These are phyloP conservation scores for Canavalia ensiformis DNA, from an alignment of 306 rosid genomes.

Conservation along the genomic window DNA sequence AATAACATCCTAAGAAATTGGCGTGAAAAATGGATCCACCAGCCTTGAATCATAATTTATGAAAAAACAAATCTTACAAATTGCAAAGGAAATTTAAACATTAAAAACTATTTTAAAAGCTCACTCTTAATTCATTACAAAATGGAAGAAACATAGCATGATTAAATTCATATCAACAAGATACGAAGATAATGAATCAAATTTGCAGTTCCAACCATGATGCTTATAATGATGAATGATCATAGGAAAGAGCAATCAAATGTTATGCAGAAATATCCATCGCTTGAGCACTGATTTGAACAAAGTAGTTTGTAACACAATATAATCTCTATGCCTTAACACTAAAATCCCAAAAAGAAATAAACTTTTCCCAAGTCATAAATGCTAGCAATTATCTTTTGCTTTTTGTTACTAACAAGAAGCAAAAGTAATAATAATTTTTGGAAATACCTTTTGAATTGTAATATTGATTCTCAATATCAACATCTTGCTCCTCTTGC, in stretches of 20 bases:
- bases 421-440: conserved; percentile 8
- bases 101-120: background rate
- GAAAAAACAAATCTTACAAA: conserved; percentile 29
- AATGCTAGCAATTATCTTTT: conserved; percentile 13
- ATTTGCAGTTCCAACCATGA: background rate
- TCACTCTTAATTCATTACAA: conserved; percentile 28
- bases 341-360: conserved; percentile 24
- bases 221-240: conserved; percentile 26
- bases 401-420: conserved; percentile 13
- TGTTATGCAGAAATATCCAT: background rate
- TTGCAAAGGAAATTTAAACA: conserved; percentile 12
- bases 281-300: conserved; percentile 32
- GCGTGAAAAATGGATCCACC: conserved; percentile 28
- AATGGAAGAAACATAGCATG: conserved; percentile 35
- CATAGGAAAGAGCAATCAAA: too few relatives aligned
- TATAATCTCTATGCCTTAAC: background rate
- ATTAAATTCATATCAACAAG: conserved; percentile 28
- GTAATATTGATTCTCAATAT: conserved; percentile 98
- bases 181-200: background rate
- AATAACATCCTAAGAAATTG: conserved; percentile 11
- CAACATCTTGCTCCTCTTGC: conserved; percentile 98
- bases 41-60: conserved; percentile 26
- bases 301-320: conserved; percentile 25
- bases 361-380: conserved; percentile 19
- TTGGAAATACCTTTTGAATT: conserved; percentile 78